Percentiles rank a stretch among this genome's conserved stretches.
Conservation (phyloP, 805 yeast species). For the Schizosaccharomyces lindneri region DNA sequence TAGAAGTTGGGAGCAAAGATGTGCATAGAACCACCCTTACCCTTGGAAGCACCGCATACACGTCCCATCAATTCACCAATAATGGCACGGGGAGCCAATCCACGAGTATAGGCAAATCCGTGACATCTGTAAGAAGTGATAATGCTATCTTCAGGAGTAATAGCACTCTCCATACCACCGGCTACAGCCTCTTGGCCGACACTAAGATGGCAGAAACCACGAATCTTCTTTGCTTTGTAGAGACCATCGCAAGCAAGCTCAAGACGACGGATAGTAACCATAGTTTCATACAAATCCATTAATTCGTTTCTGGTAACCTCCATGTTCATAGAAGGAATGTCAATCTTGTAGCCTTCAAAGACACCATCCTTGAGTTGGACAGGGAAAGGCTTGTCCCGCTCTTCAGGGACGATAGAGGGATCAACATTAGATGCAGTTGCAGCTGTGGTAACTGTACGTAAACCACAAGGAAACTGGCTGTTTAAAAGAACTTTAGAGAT, state of each 20-base stretch:
- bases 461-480: background rate
- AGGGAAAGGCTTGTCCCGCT: conserved; percentile 7
- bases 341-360: conserved; percentile 65
- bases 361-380: conserved; percentile 43
- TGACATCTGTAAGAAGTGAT: conserved; percentile 97
- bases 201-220: conserved; percentile 97
- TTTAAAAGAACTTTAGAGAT: background rate
- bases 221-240: conserved; percentile 91
- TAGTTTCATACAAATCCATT: conserved; percentile 85
- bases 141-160: conserved; percentile 58
- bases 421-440: background rate
- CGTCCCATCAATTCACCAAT: conserved; percentile 93
- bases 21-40: conserved; percentile 98
- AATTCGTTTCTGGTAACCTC: conserved; percentile 59
- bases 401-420: conserved; percentile 1
- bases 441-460: conserved; percentile 2
- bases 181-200: conserved; percentile 98
- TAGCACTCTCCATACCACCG: conserved; percentile 91
- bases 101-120: conserved; percentile 93
- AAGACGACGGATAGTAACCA: conserved; percentile 81
- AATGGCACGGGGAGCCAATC: conserved; percentile 70
- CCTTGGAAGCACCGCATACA: conserved; percentile 81
- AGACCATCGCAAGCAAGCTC: conserved; percentile 97
- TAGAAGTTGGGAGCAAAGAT: conserved; percentile 86
- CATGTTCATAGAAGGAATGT: conserved; percentile 35